Percentiles rank a stretch among this genome's conserved stretches.
These are phyloP conservation scores for Trametes punicea DNA, from an alignment of 768 basidiomycete genomes.

Conservation along the genomic window DNA sequence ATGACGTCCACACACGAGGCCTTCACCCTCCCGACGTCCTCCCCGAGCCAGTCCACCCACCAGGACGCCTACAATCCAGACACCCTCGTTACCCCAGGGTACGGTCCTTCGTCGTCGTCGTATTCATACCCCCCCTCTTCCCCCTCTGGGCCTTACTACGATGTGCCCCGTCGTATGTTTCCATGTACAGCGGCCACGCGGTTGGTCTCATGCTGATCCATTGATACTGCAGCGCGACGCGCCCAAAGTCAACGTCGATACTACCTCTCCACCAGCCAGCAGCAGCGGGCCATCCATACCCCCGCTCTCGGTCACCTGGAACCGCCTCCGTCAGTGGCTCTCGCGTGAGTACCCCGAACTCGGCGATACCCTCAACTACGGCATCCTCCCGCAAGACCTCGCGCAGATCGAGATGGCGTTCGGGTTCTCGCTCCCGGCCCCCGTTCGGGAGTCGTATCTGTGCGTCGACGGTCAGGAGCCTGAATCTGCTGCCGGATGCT, in stretches of 20 bases:
- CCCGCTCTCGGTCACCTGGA: constrained; percentile 79
- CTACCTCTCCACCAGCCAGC: constrained; percentile 64
- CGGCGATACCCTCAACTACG: constrained; percentile 92
- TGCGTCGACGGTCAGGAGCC: constrained; percentile 92
- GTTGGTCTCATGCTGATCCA: constrained; percentile 5
- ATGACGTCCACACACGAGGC: constrained; percentile 83
- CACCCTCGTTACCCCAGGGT: constrained; percentile 46
- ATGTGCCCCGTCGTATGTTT: constrained; percentile 53
- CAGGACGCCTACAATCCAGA: constrained; percentile 61
- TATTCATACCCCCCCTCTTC: constrained; percentile 81
- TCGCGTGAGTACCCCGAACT: constrained; percentile 88
- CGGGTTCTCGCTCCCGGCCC: constrained; percentile 77
- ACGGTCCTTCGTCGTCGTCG: constrained; percentile 44
- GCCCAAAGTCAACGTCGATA: constrained; percentile 48
- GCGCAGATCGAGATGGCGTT: constrained; percentile 81
- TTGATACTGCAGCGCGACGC: constrained; percentile 36
- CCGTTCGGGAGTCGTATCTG: constrained; percentile 89
- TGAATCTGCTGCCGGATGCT: constrained; percentile 81
- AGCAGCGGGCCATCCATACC: constrained; percentile 48
- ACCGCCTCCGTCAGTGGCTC: constrained; percentile 79
- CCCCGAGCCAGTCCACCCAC: constrained; percentile 52
- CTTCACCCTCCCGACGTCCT: constrained; percentile 78
- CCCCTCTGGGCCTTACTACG: constrained; percentile 51
- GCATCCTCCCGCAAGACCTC: constrained; percentile 77
- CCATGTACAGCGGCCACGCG: constrained; percentile 7